phyloP scores from a whole-genome alignment of 106 monocot genomes.

The Vanilla planifolia region DNA sequence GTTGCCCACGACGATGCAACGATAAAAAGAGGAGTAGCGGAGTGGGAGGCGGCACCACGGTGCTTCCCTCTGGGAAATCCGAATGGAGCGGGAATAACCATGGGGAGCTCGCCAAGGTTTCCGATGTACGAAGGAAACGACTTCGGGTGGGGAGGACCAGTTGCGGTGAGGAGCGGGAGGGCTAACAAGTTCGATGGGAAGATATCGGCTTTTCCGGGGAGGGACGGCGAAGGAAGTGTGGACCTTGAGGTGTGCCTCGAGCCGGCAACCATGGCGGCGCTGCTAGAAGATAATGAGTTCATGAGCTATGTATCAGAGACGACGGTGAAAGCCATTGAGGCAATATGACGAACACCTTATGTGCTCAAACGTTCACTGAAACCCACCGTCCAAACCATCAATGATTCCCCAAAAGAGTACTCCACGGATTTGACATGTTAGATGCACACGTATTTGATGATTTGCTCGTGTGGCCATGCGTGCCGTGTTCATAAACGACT shows the following conservation, averaged over 20 bases:
- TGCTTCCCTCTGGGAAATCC: slow-evolving; percentile 69
- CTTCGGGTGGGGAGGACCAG: slow-evolving; percentile 78
- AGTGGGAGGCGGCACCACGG: slow-evolving; percentile 56
- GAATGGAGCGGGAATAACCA: slow-evolving; percentile 65
- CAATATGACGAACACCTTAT: too few relatives aligned
- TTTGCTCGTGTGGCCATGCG: too few relatives aligned
- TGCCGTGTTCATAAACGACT: too few relatives aligned
- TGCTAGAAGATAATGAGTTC: slow-evolving; percentile 60
- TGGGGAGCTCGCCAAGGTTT: slow-evolving; percentile 92
- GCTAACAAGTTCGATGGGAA: slow-evolving; percentile 96
- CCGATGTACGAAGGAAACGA: slow-evolving; percentile 84
- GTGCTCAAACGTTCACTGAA: too few relatives aligned
- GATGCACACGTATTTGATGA: too few relatives aligned
- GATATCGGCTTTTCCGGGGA: slow-evolving; percentile 86
- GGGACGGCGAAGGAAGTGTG: slow-evolving; percentile 48
- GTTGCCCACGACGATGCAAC: slow-evolving; percentile 23
- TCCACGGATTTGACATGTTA: too few relatives aligned
- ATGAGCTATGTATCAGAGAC: slow-evolving; percentile 65
- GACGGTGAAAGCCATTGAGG: too few relatives aligned
- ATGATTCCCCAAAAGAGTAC: too few relatives aligned
- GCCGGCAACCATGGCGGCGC: slow-evolving; percentile 72
- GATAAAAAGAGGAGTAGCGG: slow-evolving; percentile 35
- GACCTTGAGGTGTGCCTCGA: slow-evolving; percentile 80
- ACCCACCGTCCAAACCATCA: too few relatives aligned
- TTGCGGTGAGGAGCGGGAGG: slow-evolving; percentile 71